Percentiles rank a stretch among this genome's conserved stretches.
Evolutionary conservation across 345 rosid genomes (phyloP).

Genomic region (Salix purpurea): DNA sequence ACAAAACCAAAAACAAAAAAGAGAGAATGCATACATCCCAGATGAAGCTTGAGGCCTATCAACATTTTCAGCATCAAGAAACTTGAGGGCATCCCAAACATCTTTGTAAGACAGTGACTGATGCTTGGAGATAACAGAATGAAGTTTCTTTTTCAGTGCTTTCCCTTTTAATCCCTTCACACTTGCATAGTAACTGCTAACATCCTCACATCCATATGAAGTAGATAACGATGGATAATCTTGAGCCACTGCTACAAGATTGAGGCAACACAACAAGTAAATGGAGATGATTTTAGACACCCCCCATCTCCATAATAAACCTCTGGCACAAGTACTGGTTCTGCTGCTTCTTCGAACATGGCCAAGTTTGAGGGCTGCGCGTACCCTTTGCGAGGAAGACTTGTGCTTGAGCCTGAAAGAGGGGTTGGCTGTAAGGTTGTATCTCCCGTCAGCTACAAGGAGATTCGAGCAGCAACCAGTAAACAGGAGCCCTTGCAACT

Average conservation of each 20-base stretch:
- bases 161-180: not conserved
- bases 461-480: not conserved
- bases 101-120: conserved; percentile 15
- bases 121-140: conserved; percentile 6
- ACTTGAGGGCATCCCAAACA: conserved; percentile 21
- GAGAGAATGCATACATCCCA: conserved; percentile 3
- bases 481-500: not conserved
- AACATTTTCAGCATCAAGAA: conserved; percentile 15
- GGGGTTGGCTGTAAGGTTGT: not conserved
- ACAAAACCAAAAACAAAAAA: not conserved
- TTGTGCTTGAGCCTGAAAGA: not conserved
- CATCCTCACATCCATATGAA: conserved; percentile 7
- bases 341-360: not conserved
- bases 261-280: not conserved
- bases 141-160: conserved; percentile 6
- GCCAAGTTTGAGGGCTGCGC: not conserved
- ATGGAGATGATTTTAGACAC: not conserved
- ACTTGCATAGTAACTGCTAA: conserved; percentile 5
- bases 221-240: not conserved
- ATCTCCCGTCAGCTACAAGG: not conserved
- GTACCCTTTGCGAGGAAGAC: not conserved
- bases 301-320: not conserved
- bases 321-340: not conserved
- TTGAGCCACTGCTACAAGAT: not conserved
- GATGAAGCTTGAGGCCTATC: conserved; percentile 15